Conservation (phyloP, 257 asterid species). For the Eucommia ulmoides region DNA sequence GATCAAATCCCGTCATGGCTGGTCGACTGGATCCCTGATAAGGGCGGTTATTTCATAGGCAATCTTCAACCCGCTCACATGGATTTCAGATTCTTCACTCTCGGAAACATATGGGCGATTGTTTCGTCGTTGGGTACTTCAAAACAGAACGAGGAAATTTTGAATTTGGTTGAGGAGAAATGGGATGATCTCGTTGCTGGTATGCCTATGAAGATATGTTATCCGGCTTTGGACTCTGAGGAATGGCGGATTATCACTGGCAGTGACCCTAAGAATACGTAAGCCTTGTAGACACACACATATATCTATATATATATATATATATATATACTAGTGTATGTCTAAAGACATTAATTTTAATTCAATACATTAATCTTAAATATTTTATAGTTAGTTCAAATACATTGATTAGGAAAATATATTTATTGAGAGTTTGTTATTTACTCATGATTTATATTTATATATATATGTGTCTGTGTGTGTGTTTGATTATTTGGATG, state of each 20-base stretch:
- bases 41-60: conserved; percentile 29
- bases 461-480: too few relatives aligned
- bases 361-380: too few relatives aligned
- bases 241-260: conserved; percentile 38
- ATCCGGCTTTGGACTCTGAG: conserved; percentile 28
- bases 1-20: conserved; percentile 36
- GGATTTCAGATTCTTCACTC: conserved; percentile 34
- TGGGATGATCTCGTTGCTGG: conserved; percentile 29
- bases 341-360: too few relatives aligned
- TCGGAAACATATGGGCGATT: conserved; percentile 35
- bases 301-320: too few relatives aligned
- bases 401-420: too few relatives aligned
- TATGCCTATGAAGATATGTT: conserved; percentile 36
- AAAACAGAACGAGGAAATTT: conserved; percentile 21
- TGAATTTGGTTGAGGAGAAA: conserved; percentile 25
- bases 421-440: too few relatives aligned
- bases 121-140: conserved; percentile 26
- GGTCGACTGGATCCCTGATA: conserved; percentile 33
- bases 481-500: too few relatives aligned
- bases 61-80: conserved; percentile 37
- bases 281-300: conserved; percentile 11
- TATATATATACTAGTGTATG: too few relatives aligned
- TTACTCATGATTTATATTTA: too few relatives aligned
- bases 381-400: too few relatives aligned
- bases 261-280: conserved; percentile 41